These are phyloP conservation scores for Sphagnum tenellum DNA, from an alignment of 225 moss, liverwort and hornwort genomes.

Conservation along the genomic window DNA sequence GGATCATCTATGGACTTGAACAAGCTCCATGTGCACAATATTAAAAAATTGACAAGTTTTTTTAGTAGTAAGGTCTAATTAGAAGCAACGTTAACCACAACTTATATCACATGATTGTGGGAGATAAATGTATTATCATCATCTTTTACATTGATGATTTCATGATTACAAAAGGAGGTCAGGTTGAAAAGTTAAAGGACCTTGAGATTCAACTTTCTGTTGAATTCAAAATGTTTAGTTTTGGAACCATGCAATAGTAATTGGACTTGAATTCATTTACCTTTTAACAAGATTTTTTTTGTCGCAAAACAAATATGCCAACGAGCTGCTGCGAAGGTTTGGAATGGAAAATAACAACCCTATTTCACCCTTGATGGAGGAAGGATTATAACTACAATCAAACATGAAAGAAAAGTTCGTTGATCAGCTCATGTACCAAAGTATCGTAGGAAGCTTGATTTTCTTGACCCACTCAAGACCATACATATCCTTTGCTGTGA, in stretches of 20 bases:
- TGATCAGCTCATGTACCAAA: no score
- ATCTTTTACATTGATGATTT: slow-evolving; percentile 3
- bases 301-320: no score
- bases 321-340: no score
- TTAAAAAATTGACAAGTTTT: background rate
- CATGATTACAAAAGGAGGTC: background rate
- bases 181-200: background rate
- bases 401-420: no score
- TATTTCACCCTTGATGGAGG: no score
- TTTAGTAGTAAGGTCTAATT: background rate
- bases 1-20: background rate
- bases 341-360: no score
- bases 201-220: background rate
- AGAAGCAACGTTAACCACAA: background rate
- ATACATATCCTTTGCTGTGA: background rate
- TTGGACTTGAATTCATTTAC: background rate
- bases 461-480: background rate
- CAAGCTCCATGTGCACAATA: slow-evolving; percentile 6
- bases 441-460: background rate
- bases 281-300: no score
- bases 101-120: background rate
- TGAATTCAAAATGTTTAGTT: background rate
- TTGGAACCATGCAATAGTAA: background rate
- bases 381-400: no score
- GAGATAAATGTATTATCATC: background rate